Base-by-base conservation (phyloP, 140 eudicot species). In the Anethum foeniculum region DNA sequence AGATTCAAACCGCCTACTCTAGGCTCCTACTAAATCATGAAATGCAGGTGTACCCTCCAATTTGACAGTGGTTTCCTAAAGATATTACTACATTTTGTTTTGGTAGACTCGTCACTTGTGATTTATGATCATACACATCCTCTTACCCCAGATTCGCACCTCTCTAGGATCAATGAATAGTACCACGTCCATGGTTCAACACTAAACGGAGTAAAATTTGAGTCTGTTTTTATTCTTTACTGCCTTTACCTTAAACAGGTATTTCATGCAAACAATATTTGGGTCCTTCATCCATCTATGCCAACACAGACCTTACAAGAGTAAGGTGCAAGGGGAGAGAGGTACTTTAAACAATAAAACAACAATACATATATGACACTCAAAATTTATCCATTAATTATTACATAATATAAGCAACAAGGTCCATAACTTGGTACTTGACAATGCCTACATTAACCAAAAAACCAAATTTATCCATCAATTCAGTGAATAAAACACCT, bases 401-500 rank as follows among this genome's bases (percentile, higher is more conserved):
- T 30, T 18, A 23, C 39, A 32, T 30, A 58, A 58, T 1, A 46
- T 19, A n/a, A 60, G 7, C 68, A 27, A 64, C 43, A 62, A 64
- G 69, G 62, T 62, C 54, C 80, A 56, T 44, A 60, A 10, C 62
- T n/a, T 76, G 54, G 84, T 67, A 60, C 34, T 38, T 60, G 68
- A 60, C 34, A 60, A 0, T 60, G 68, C 68, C 68, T 60, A 60
- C 68, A 58, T 58, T 58, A 23, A n/a, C 32, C 32, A 9, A 60
- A 58, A 9, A n/a, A n/a, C 15, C 32, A 60, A 60, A 60, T 9
- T n/a, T 25, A n/a, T 60, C 68, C 16, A 60, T 60, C 65, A 23
- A 23, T 21, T 56, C 27, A 6, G 65, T 56, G 28, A 7, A 56
- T 23, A 56, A 6, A 6, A 23, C 65, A 21, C 65, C 65, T 54